Conservation (phyloP, 2,329 filamentous ascomycete species). For the Pestalotiopsis sp. region DNA sequence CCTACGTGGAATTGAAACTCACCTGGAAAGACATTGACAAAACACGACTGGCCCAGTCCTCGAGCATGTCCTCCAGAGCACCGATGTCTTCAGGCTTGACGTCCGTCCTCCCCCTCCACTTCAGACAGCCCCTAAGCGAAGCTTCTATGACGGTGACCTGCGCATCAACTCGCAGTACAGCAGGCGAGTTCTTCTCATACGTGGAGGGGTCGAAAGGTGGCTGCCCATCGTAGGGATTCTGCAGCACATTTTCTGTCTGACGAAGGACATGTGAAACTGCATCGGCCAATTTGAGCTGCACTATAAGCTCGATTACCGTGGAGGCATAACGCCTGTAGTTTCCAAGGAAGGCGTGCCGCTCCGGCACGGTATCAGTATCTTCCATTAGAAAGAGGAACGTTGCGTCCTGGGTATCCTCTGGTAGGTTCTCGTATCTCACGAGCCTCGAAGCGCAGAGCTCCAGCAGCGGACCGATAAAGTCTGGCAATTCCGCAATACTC, state of each 20-base stretch:
- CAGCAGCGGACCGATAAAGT: constrained; percentile 73
- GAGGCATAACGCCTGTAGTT: constrained; percentile 93
- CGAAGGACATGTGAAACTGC: constrained; percentile 86
- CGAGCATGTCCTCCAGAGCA: constrained; percentile 65
- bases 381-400: constrained; percentile 84
- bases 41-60: constrained; percentile 74
- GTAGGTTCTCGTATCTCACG: constrained; percentile 84
- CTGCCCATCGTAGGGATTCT: constrained; percentile 74
- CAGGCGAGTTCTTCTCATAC: constrained; percentile 71
- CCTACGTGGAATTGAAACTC: constrained; percentile 42
- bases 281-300: constrained; percentile 79
- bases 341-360: constrained; percentile 91
- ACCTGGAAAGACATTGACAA: constrained; percentile 66
- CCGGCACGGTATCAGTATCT: constrained; percentile 92
- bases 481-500: constrained; percentile 61
- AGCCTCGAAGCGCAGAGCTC: constrained; percentile 83
- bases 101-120: constrained; percentile 59
- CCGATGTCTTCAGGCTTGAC: constrained; percentile 49
- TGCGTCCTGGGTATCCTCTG: constrained; percentile 79
- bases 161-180: constrained; percentile 81
- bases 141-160: constrained; percentile 90
- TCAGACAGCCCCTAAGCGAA: constrained; percentile 84
- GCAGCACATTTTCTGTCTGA: constrained; percentile 74
- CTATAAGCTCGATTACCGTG: constrained; percentile 84
- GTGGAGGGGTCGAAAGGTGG: constrained; percentile 66